phyloP scores from a whole-genome alignment of 164 flowering plant species.

The Vitis vinifera region ASM3070453v1 NC_081811.1:4171501-4172000 shows the following conservation, averaged over 20 bases:
- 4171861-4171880: neutral
- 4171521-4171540: neutral
- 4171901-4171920: slow-evolving; percentile 53
- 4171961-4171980: slow-evolving; percentile 35
- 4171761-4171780: too few relatives aligned
- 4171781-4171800: too few relatives aligned
- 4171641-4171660: too few relatives aligned
- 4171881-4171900: slow-evolving; percentile 66
- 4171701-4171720: neutral
- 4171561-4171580: too few relatives aligned
- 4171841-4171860: neutral
- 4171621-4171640: too few relatives aligned
- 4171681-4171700: neutral
- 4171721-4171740: neutral
- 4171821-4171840: neutral
- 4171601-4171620: too few relatives aligned
- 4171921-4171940: slow-evolving; percentile 81
- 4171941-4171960: slow-evolving; percentile 39
- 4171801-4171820: too few relatives aligned
- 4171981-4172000: slow-evolving; percentile 28
- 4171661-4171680: too few relatives aligned
- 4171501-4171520: neutral
- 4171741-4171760: neutral
- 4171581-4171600: too few relatives aligned
- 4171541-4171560: neutral